These are phyloP conservation scores for Solanum hybrid DNA, from an alignment of 305 asterid genomes.

Conservation along the genomic window DNA sequence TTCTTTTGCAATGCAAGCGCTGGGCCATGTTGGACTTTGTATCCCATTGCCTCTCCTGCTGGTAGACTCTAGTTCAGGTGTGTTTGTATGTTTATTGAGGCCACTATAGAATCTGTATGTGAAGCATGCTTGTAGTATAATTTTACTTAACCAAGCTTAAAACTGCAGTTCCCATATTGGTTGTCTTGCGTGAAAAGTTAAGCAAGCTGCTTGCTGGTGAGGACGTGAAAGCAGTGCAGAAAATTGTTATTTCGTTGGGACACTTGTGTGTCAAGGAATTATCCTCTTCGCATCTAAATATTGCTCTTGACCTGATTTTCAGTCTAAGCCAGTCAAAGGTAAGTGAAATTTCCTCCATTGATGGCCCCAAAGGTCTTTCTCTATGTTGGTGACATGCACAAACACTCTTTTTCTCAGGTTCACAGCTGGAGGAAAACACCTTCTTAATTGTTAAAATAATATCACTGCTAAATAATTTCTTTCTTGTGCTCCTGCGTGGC, in stretches of 20 bases:
- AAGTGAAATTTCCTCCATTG: conserved; percentile 13
- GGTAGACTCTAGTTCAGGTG: conserved; percentile 63
- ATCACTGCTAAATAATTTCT: background rate
- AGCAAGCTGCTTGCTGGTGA: conserved; percentile 77
- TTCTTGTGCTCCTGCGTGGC: background rate
- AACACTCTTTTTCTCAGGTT: background rate
- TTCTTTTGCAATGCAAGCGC: conserved; percentile 85
- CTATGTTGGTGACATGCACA: background rate
- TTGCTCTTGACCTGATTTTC: conserved; percentile 80
- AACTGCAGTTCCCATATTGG: conserved; percentile 64
- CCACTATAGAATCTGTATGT: background rate
- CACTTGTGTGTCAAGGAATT: conserved; percentile 85
- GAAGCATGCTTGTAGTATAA: background rate
- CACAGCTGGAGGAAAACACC: background rate
- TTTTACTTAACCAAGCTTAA: conserved; percentile 1
- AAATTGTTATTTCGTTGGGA: conserved; percentile 77
- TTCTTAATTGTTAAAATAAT: background rate
- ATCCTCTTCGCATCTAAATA: conserved; percentile 46
- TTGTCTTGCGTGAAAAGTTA: conserved; percentile 47
- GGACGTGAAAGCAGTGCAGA: conserved; percentile 86
- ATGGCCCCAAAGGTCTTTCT: background rate
- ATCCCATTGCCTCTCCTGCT: conserved; percentile 62
- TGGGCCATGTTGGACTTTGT: conserved; percentile 94
- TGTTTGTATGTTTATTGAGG: conserved; percentile 12
- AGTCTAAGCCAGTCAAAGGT: conserved; percentile 91